phyloP scores from a whole-genome alignment of 139 green algal genomes.

The Astrephomene gubernaculifera region DNA sequence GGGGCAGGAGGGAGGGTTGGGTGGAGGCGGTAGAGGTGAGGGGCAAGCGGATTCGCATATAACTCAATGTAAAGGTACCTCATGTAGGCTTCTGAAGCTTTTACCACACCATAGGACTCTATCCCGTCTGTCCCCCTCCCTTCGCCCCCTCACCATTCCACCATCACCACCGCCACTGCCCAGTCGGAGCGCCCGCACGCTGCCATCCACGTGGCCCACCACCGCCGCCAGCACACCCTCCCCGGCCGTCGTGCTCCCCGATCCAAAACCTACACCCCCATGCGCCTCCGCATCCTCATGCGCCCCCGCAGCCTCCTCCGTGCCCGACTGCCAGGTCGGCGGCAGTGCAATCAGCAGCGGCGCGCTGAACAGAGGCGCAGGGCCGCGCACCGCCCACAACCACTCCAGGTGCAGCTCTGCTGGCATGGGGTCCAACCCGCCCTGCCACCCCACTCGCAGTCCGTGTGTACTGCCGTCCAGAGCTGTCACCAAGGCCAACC shows the following conservation, averaged over 20 bases:
- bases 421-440: background rate
- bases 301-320: background rate
- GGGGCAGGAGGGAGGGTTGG: no score
- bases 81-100: background rate
- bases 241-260: no score
- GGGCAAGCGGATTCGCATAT: no score
- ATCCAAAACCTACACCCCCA: no score
- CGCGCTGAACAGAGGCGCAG: slow-evolving; percentile 37
- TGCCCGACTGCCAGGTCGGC: background rate
- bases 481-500: slow-evolving; percentile 19
- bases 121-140: background rate
- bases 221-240: background rate
- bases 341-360: background rate
- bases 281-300: background rate
- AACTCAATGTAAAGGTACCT: no score
- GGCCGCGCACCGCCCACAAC: background rate
- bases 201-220: slow-evolving; percentile 39
- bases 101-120: background rate
- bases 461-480: slow-evolving; percentile 23
- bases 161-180: background rate
- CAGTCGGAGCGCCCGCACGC: background rate
- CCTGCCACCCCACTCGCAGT: background rate
- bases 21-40: no score
- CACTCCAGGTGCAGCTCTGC: background rate
- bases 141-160: background rate